These are phyloP conservation scores for Sisymbrium irio DNA, from an alignment of 345 rosid genomes.

Conservation along the genomic window DNA sequence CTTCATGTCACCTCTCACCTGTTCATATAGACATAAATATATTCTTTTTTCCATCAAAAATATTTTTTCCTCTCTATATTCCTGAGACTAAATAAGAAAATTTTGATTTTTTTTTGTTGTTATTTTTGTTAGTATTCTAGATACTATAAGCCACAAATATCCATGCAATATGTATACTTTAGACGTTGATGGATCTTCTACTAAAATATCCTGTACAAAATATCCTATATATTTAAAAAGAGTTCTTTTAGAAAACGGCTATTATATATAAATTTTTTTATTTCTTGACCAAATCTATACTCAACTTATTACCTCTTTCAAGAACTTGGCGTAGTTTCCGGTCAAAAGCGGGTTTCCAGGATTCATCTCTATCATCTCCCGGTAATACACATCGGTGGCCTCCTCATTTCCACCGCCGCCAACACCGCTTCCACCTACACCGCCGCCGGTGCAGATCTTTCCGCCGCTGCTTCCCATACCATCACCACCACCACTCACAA, in stretches of 20 bases:
- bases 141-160: neutral
- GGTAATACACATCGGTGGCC: slow-evolving; percentile 54
- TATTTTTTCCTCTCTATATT: neutral
- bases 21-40: neutral
- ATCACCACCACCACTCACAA: slow-evolving; percentile 26
- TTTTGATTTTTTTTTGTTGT: neutral
- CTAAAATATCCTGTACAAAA: slow-evolving; percentile 1
- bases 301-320: slow-evolving; percentile 54
- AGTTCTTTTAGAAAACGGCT: neutral
- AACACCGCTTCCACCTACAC: slow-evolving; percentile 26
- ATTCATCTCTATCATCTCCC: slow-evolving; percentile 49
- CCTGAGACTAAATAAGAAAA: neutral
- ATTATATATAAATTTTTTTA: neutral
- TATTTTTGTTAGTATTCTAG: neutral
- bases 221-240: neutral
- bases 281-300: neutral
- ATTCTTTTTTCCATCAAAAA: neutral
- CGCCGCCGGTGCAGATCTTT: slow-evolving; percentile 28
- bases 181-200: neutral
- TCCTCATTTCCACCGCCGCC: slow-evolving; percentile 41
- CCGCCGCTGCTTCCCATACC: slow-evolving; percentile 43
- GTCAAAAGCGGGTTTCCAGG: slow-evolving; percentile 57
- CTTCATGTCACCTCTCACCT: slow-evolving; percentile 53
- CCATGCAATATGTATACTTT: neutral
- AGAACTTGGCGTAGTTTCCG: slow-evolving; percentile 66